A percentile compares a stretch with the other conserved stretches of the same genome.
These are phyloP conservation scores for Picochlorum costavermella DNA, from an alignment of 139 green algal species.

Conservation along the genomic window DNA sequence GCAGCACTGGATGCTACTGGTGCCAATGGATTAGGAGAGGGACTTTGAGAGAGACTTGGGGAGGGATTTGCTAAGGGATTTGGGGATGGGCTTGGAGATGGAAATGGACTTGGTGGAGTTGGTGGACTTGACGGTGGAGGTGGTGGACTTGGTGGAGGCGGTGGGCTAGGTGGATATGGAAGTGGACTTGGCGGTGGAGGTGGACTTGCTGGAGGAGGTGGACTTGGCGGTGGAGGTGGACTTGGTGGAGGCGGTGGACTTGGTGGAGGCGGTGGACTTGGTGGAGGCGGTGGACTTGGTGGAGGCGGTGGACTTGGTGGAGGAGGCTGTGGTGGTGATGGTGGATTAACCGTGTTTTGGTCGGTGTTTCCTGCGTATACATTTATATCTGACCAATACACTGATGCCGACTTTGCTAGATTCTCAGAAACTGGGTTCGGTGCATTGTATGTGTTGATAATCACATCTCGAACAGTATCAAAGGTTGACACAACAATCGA, in stretches of 20 bases:
- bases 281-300: conserved; percentile 2
- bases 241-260: conserved; percentile 2
- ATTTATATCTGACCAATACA: not conserved
- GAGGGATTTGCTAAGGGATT: not conserved
- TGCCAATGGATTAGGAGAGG: not conserved
- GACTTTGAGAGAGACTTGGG: not conserved
- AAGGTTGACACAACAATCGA: not conserved
- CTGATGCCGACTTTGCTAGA: not conserved
- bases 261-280: not conserved
- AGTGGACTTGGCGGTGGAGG: too few species aligned
- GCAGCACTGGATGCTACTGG: too few species aligned
- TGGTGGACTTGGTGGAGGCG: not conserved
- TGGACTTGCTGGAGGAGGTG: too few species aligned
- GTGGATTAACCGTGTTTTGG: not conserved
- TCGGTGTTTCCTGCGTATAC: not conserved
- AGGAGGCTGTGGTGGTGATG: not conserved
- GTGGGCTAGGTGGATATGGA: too few species aligned
- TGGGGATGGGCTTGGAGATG: not conserved
- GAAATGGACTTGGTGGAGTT: not conserved
- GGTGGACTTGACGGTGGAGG: conserved; percentile 22
- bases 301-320: not conserved
- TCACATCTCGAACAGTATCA: conserved; percentile 8
- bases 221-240: conserved; percentile 3
- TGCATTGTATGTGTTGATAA: conserved; percentile 8
- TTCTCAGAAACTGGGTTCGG: not conserved